phyloP scores from a whole-genome alignment of 2,329 filamentous ascomycete species.

The Tolypocladium guangdongense region DNA sequence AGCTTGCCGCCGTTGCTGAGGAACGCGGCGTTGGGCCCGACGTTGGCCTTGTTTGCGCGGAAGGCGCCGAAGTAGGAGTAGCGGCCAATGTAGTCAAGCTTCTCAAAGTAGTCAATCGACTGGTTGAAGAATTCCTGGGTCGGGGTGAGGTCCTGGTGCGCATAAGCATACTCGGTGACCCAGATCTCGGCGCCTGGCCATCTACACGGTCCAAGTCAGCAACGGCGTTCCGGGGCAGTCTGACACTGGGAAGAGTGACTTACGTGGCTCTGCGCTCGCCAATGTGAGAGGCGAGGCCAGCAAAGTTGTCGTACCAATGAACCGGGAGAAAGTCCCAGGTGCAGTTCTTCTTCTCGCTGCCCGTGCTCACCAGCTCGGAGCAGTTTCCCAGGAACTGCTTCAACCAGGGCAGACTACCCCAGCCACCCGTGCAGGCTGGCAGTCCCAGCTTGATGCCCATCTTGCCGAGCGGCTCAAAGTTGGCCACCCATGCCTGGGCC shows the following conservation, averaged over 20 bases:
- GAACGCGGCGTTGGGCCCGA: conserved; percentile 63
- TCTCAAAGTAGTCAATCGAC: conserved; percentile 55
- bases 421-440: conserved; percentile 56
- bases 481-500: conserved; percentile 57
- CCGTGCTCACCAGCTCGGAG: conserved; percentile 41
- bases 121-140: conserved; percentile 60
- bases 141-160: conserved; percentile 40
- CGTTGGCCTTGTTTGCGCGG: conserved; percentile 56
- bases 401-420: conserved; percentile 55
- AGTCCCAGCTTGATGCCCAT: conserved; percentile 58
- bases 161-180: conserved; percentile 67
- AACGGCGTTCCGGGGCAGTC: neutral
- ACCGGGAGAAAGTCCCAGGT: conserved; percentile 53
- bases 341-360: conserved; percentile 34
- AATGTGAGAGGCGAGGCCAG: conserved; percentile 55
- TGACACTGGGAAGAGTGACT: conserved; percentile 6
- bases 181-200: conserved; percentile 56
- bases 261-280: conserved; percentile 34
- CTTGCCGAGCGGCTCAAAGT: conserved; percentile 57
- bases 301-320: conserved; percentile 61
- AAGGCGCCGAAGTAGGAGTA: conserved; percentile 74
- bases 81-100: conserved; percentile 41
- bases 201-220: conserved; percentile 18
- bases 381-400: conserved; percentile 53
- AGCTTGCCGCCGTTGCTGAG: conserved; percentile 56